Evolutionary conservation across 768 basidiomycete genomes (phyloP), one percentile per base, ranked within the genome.

Genomic region (Lactarius sp.): DNA sequence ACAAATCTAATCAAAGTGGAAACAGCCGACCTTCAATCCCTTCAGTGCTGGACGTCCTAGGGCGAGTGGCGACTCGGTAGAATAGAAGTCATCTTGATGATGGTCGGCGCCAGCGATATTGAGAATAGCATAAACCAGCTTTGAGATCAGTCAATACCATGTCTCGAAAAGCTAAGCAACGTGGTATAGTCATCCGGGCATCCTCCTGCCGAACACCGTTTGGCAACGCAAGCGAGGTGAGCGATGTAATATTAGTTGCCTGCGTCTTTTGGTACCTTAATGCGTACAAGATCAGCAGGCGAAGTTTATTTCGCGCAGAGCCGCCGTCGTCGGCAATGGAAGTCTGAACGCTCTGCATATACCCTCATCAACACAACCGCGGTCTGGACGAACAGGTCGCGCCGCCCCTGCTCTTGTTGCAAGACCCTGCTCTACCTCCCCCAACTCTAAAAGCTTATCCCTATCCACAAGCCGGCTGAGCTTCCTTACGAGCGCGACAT

Each of bases 71-170:
- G 94, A 94, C 75, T 97, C 96, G 47, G 90, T 97, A 51, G 92
- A 93, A 73, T 98, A 98, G 31, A 99, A 77, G 74, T 98, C 97
- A 70, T 98, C 96, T 76, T 99, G 96, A 34, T 96, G 85, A 68
- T 98, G 94, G 72, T 98, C 96, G 10, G 91, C 86, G 34, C 97
- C 97, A 1, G 96, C 92, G 52, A 95, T 85, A 68, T 97, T 96
- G 62, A 99, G 75, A n/a, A 95, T 81, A 16, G 92, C 89, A 74
- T 98, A 95, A 2, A 99, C 95, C 59, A 98, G 82, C 94, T 96
- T 69, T 8, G 39, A 44, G 49, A 69, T 6, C 64, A 13, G n/a
- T 60, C 6, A 41, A 31, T 44, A 37, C 37, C 20, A 16, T 46
- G 22, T 46, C 22, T 51, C 22, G 22, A 44, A 64, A 65, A 36